Evolutionary conservation across 208 protist species (phyloP).

Genomic region (Phytomonas sp.): DNA sequence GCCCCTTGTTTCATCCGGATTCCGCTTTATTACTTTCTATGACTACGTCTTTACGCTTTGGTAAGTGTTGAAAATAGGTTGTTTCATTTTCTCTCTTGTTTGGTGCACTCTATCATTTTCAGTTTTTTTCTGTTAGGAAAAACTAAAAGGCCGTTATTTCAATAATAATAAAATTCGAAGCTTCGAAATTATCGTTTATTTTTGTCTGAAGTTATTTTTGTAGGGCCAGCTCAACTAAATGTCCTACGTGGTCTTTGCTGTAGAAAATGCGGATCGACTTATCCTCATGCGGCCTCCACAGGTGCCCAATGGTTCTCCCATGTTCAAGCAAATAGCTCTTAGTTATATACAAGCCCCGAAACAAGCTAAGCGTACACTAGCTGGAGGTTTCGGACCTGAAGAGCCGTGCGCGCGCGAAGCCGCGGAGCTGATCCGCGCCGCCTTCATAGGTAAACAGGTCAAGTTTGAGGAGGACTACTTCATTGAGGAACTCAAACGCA

Average conservation of each 20-base stretch:
- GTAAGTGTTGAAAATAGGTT: background rate
- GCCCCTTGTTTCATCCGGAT: background rate
- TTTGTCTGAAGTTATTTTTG: background rate
- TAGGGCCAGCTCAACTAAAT: constrained; percentile 11
- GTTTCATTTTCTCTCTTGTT: background rate
- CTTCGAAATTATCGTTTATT: background rate
- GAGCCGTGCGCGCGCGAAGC: constrained; percentile 86
- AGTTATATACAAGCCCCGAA: constrained; percentile 83
- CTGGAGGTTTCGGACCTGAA: constrained; percentile 62
- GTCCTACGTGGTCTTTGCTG: constrained; percentile 74
- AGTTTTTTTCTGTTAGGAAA: constrained; percentile 6
- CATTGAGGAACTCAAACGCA: constrained; percentile 74
- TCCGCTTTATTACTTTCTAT: background rate
- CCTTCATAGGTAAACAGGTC: constrained; percentile 82
- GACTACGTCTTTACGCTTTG: background rate
- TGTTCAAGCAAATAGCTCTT: constrained; percentile 66
- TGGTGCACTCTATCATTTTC: constrained; percentile 3
- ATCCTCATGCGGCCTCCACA: constrained; percentile 57
- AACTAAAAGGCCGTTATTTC: background rate
- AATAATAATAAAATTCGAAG: background rate
- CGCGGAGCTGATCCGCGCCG: constrained; percentile 68
- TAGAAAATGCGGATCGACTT: constrained; percentile 82
- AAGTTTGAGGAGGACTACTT: constrained; percentile 81
- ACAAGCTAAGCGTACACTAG: constrained; percentile 37
- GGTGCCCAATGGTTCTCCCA: constrained; percentile 28